Evolutionary conservation across 495 filamentous ascomycete species (phyloP).

Genomic region (Penicillium flavigenum): DNA sequence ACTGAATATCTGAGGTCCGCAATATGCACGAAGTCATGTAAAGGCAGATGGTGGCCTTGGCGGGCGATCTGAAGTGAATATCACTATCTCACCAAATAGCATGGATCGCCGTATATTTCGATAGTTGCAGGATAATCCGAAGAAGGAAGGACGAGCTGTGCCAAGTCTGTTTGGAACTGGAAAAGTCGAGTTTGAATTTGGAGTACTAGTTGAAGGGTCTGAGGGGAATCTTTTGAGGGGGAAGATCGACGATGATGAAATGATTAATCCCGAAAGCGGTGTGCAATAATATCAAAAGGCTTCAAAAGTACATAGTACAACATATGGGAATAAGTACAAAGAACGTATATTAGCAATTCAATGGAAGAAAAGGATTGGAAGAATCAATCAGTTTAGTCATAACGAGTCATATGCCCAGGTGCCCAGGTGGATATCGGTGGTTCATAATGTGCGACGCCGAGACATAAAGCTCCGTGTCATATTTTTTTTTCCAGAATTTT

Average conservation of each 20-base stretch:
- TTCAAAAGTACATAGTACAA: background rate
- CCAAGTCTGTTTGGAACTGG: background rate
- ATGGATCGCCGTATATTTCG: constrained; percentile 19
- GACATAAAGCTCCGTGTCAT: background rate
- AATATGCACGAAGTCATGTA: constrained; percentile 25
- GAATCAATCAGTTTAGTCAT: constrained; percentile 6
- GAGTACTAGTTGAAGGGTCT: no score
- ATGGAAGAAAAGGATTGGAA: background rate
- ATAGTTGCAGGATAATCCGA: background rate
- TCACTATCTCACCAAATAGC: constrained; percentile 1
- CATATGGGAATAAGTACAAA: background rate
- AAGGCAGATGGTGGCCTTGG: constrained; percentile 21
- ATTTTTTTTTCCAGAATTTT: constrained; percentile 6
- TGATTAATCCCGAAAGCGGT: constrained; percentile 14
- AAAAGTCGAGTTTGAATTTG: background rate
- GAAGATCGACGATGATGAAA: constrained; percentile 14
- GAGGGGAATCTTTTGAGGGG: background rate
- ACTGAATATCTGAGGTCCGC: constrained; percentile 10
- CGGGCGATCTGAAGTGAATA: constrained; percentile 20
- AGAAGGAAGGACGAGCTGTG: background rate
- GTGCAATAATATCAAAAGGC: background rate
- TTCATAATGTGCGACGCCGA: constrained; percentile 16
- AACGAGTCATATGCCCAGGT: background rate
- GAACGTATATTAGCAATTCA: background rate
- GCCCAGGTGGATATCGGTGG: constrained; percentile 9